Evolutionary conservation across 208 protist genomes (phyloP), one percentile per base, ranked within the genome.

Genomic region (Leishmania lainsoni): DNA sequence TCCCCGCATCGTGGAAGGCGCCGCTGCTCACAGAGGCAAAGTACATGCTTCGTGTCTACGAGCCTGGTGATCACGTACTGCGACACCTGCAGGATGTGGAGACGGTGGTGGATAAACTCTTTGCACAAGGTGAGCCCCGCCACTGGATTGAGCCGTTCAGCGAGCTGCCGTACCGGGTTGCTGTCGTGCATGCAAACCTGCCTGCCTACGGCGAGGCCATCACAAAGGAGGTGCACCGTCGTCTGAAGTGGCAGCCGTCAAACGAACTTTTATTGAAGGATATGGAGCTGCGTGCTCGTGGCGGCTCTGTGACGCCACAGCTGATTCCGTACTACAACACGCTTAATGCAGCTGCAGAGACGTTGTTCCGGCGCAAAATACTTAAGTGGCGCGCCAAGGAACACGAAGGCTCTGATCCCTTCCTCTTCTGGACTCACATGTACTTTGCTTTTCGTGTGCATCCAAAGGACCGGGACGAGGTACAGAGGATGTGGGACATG

Each of bases 371-470:
- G 16, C 83, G 87, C 39, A 95, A 95, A 81, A 80, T 97, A 48
- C 71, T 97, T 42, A 80, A 77, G 58, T 97, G 94, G 93, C 89
- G 94, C n/a, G 86, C 90, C 32, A 68, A 79, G 74, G 93, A 97
- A 78, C 49, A 90, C 72, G 91, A 93, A 54, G 93, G 91, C 32
- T 95, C 92, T 3, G 93, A 96, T 74, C 85, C 93, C 42, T 95
- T 93, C 45, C 91, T 95, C 63, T 96, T 91, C 85, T 96, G 92
- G 92, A 96, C 93, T 22, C 93, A 96, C 81, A 79, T 97, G 42
- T 96, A 96, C 87, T 97, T 97, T 83, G 87, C 90, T 22, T 96
- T 96, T 71, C 91, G 93, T 51, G 94, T 96, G 65, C 86, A 95
- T 76, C 93, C 93, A 12, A 86, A 91, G 74, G 83, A 86, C 79